Evolutionary conservation across 371 early-diverging fungal species (phyloP).

Genomic region (Phascolomyces articulosus): DNA sequence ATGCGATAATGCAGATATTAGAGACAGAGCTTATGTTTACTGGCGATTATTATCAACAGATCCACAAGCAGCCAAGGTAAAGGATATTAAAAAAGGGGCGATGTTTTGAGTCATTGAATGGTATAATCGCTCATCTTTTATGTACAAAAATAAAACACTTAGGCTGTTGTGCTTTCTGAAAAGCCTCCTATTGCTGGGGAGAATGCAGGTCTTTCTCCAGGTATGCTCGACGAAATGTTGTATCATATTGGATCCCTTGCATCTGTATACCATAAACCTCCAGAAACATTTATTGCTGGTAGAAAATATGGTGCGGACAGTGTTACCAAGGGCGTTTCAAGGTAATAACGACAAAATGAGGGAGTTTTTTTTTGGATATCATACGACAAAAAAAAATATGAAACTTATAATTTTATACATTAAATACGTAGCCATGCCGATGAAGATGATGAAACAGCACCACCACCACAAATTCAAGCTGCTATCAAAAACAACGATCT

Average conservation of each 20-base stretch:
- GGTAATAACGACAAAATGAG: conserved; percentile 33
- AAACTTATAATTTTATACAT: too few relatives aligned
- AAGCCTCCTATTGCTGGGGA: conserved; percentile 93
- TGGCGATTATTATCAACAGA: conserved; percentile 95
- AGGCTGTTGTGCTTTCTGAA: conserved; percentile 81
- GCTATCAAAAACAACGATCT: conserved; percentile 62
- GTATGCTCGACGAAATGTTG: conserved; percentile 86
- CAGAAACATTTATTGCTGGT: conserved; percentile 78
- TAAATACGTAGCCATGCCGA: conserved; percentile 51
- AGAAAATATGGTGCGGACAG: conserved; percentile 63
- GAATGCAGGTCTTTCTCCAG: conserved; percentile 76
- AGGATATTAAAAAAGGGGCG: neutral
- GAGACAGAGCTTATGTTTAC: conserved; percentile 96
- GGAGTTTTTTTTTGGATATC: too few relatives aligned
- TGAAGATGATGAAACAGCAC: conserved; percentile 59
- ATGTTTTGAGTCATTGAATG: too few relatives aligned
- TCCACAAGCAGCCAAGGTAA: conserved; percentile 79
- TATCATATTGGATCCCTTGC: conserved; percentile 87
- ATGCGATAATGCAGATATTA: conserved; percentile 93
- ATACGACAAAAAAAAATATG: too few relatives aligned
- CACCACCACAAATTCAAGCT: conserved; percentile 50
- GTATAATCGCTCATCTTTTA: neutral
- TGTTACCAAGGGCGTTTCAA: conserved; percentile 47
- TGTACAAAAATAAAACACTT: neutral
- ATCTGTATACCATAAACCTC: conserved; percentile 94